phyloP scores from a whole-genome alignment of 2,329 filamentous ascomycete species.

The Colletotrichum shisoi region DNA sequence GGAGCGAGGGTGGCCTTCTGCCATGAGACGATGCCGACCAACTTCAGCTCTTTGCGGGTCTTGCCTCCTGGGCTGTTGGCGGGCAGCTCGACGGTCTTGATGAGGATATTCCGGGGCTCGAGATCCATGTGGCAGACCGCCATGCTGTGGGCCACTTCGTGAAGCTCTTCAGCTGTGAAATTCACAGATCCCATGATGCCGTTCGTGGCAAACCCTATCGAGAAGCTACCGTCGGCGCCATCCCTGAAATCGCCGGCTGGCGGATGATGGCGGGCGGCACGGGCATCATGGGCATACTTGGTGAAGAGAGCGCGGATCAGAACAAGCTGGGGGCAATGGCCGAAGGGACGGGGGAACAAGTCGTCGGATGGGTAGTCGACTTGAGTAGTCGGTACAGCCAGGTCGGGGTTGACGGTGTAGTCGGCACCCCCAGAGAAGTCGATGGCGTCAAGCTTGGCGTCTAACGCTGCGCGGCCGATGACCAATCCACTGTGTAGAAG shows the following conservation, averaged over 20 bases:
- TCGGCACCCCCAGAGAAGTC: conserved; percentile 3
- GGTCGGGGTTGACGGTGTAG: conserved; percentile 3
- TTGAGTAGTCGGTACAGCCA: not conserved
- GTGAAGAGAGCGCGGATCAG: not conserved
- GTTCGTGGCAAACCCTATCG: not conserved
- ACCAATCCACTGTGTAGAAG: not conserved
- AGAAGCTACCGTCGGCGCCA: not conserved
- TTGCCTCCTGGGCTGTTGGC: not conserved
- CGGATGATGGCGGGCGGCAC: not conserved
- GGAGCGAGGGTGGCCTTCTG: conserved; percentile 1
- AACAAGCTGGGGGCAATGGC: not conserved
- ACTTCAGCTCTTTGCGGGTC: conserved; percentile 1
- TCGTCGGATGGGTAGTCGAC: not conserved
- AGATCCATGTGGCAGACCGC: conserved; percentile 22
- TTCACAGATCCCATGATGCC: not conserved
- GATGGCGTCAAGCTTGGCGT: not conserved
- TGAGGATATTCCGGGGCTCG: conserved; percentile 20
- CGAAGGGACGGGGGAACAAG: not conserved
- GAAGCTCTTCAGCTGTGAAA: not conserved
- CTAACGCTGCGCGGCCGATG: not conserved
- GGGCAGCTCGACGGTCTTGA: conserved; percentile 7
- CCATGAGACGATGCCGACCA: conserved; percentile 11
- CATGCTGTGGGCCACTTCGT: not conserved
- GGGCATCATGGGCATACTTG: not conserved
- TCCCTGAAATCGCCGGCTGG: not conserved